These are phyloP conservation scores for Globisporangium recalcitrans DNA, from an alignment of 352 stramenopile species.

Conservation along the genomic window DNA sequence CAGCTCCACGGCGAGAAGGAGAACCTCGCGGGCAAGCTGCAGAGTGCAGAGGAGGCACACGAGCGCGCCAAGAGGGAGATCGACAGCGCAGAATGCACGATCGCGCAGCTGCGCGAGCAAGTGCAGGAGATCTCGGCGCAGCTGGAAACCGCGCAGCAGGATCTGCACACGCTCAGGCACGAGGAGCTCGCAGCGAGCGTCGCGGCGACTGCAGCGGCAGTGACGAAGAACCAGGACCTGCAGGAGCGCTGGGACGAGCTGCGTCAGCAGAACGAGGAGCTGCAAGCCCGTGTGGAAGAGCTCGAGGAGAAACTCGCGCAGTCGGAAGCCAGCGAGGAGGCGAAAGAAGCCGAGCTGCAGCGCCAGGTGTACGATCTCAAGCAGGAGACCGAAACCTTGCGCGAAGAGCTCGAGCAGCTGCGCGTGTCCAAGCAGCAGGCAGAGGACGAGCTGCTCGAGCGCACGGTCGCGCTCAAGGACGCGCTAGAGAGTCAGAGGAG, in stretches of 20 bases:
- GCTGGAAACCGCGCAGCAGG: constrained; percentile 38
- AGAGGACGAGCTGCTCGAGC: constrained; percentile 44
- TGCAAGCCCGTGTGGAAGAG: constrained; percentile 59
- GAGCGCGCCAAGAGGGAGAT: constrained; percentile 25
- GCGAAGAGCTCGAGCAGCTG: constrained; percentile 44
- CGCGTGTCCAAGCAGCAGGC: constrained; percentile 40
- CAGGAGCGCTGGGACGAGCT: constrained; percentile 49
- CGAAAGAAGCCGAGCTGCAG: constrained; percentile 43
- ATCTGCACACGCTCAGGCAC: constrained; percentile 40
- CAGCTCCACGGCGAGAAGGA: constrained; percentile 29
- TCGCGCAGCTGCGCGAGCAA: constrained; percentile 46
- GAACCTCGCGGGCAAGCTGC: constrained; percentile 22
- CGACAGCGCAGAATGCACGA: constrained; percentile 27
- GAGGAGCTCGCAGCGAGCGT: constrained; percentile 43
- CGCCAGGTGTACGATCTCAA: constrained; percentile 44
- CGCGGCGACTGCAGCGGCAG: constrained; percentile 36
- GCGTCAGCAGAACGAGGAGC: constrained; percentile 43
- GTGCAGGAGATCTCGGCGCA: constrained; percentile 55
- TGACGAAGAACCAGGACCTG: constrained; percentile 51
- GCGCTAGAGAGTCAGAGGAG: constrained; percentile 40
- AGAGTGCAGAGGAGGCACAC: constrained; percentile 25
- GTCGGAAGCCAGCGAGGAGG: constrained; percentile 31
- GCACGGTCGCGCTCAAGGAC: constrained; percentile 35
- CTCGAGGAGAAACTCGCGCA: constrained; percentile 40
- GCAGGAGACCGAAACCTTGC: constrained; percentile 40